Base-by-base conservation (phyloP, 2,329 filamentous ascomycete species). In the Fusarium foetens region DNA sequence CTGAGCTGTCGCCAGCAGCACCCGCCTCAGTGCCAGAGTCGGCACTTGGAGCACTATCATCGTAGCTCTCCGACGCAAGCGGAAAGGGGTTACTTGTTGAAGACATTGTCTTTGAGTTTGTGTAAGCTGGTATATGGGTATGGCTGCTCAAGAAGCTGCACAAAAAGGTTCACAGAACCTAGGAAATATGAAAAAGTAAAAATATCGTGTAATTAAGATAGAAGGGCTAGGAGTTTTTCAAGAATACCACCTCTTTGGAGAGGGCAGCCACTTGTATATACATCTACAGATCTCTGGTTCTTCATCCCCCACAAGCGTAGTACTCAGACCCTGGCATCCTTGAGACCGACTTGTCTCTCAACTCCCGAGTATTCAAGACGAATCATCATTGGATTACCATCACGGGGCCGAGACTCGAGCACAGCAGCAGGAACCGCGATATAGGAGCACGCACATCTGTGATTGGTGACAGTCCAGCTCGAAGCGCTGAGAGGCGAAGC, bases 1-100 rank as follows among this genome's bases (percentile, higher is more conserved):
- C 87, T 27, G 86, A 85, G 68, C 86, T 88, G 21, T 85, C 81
- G 23, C 93, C 93, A 41, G 89, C 87, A 21, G 93, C 92, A 29
- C 93, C 93, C 21, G 86, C 87, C 38, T 88, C 87, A 68, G 83
- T 84, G 66, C 89, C 86, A 59, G 84, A 81, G 23, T 79, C 79
- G 35, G 76, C 72, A 31, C 77, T 79, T 21, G 82, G 81, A 31
- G 81, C 80, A 31, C 81, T 77, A 36, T 79, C 81, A 13, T 80
- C 80, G 7, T 82, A 79, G 39, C 79, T 72, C 57, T 85, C 81
- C 5, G 83, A 84, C 29, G 84, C 81, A 63, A 86, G 80, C 8
- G 85, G 84, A 66, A 86, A 86, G 31, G 76, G 61, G 36, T 78
- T 71, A 10, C 76, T 77, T 36, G 82, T 83, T 58, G 84, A 75